phyloP scores from a whole-genome alignment of 1,139 yeast species.

The Lodderomyces jiufengensis region DNA sequence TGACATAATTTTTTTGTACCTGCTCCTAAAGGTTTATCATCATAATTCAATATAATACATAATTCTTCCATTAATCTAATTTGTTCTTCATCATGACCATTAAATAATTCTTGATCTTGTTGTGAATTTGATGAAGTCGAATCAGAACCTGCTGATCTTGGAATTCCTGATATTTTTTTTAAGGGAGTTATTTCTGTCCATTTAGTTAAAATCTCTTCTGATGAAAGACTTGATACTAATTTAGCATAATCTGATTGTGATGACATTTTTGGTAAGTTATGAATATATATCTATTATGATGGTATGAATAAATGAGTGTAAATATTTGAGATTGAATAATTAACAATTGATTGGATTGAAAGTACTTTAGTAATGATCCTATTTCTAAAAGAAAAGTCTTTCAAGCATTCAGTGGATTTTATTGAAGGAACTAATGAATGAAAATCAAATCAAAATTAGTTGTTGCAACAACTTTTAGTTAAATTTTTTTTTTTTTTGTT shows the following conservation, averaged over 20 bases:
- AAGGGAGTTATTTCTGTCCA: slow-evolving; percentile 67
- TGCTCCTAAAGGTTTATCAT: slow-evolving; percentile 86
- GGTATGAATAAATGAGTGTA: no score
- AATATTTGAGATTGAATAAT: no score
- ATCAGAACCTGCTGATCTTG: slow-evolving; percentile 30
- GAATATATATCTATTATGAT: no score
- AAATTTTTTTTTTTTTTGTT: no score
- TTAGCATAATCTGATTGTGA: slow-evolving; percentile 36
- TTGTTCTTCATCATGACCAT: slow-evolving; percentile 92
- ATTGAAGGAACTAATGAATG: no score
- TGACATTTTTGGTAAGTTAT: neutral
- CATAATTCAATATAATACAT: slow-evolving; percentile 86
- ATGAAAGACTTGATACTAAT: slow-evolving; percentile 50
- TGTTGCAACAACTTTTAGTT: no score
- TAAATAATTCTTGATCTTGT: slow-evolving; percentile 42
- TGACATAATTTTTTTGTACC: slow-evolving; percentile 94
- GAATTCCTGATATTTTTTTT: slow-evolving; percentile 45
- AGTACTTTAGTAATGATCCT: no score
- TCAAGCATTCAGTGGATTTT: no score
- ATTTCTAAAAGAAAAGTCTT: no score
- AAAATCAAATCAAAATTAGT: no score
- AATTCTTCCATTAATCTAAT: slow-evolving; percentile 93
- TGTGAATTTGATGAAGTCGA: slow-evolving; percentile 7
- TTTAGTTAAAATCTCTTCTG: slow-evolving; percentile 46
- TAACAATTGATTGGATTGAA: no score